Evolutionary conservation across 2,329 filamentous ascomycete genomes (phyloP).

Genomic region (Penicillium vulpinum): DNA sequence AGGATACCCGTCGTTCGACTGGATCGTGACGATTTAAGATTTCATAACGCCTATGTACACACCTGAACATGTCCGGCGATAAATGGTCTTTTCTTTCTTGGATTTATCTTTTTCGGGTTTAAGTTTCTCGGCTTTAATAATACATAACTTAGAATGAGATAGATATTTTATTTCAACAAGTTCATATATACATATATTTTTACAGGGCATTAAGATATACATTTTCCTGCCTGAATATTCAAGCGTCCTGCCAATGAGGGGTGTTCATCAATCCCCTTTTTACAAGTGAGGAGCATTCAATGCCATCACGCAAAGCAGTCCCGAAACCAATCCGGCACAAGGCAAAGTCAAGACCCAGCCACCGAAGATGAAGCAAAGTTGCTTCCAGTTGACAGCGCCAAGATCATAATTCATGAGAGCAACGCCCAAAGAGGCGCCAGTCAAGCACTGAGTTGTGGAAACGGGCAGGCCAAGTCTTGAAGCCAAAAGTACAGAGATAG

Average conservation of each 20-base stretch:
- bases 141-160: background rate
- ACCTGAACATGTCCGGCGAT: background rate
- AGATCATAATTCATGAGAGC: slow-evolving; percentile 40
- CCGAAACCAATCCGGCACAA: slow-evolving; percentile 42
- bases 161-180: background rate
- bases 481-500: slow-evolving; percentile 41
- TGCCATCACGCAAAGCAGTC: slow-evolving; percentile 43
- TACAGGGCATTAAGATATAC: no score
- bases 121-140: background rate
- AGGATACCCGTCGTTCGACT: slow-evolving; percentile 16
- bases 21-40: slow-evolving; percentile 3
- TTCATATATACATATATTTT: no score
- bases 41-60: background rate
- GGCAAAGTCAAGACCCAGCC: slow-evolving; percentile 50
- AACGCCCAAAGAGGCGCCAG: slow-evolving; percentile 38
- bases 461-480: slow-evolving; percentile 37
- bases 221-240: no score
- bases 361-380: slow-evolving; percentile 45
- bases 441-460: slow-evolving; percentile 41
- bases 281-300: slow-evolving; percentile 43
- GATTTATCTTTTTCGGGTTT: background rate
- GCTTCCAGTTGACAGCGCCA: slow-evolving; percentile 47
- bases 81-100: background rate
- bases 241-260: no score
- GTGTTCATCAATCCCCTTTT: background rate